These are phyloP conservation scores for Malus sieversii DNA, from an alignment of 306 rosid genomes.

Conservation along the genomic window DNA sequence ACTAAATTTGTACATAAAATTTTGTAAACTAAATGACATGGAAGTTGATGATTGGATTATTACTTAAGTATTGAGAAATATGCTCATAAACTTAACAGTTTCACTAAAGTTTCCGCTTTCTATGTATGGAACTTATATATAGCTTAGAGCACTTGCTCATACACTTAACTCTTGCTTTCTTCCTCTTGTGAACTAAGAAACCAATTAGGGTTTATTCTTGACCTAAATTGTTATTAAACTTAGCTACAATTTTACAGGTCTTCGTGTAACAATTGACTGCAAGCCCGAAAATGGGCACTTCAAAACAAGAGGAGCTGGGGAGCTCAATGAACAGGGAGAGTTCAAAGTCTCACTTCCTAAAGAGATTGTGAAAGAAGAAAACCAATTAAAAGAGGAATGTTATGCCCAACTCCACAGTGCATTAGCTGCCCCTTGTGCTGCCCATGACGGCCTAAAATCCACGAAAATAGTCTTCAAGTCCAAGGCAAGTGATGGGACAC, in stretches of 20 bases:
- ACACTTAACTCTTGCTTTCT: background rate
- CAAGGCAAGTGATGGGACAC: constrained; percentile 36
- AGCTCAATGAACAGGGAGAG: constrained; percentile 55
- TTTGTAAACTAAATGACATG: no score
- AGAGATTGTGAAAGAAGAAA: constrained; percentile 44
- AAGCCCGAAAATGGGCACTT: constrained; percentile 49
- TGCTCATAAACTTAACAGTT: background rate
- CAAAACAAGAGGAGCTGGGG: constrained; percentile 51
- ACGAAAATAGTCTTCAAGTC: constrained; percentile 46
- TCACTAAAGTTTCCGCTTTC: background rate
- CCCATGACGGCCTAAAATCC: constrained; percentile 40
- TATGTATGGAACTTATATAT: background rate
- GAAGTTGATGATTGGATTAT: no score
- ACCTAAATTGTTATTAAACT: background rate
- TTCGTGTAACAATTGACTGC: constrained; percentile 67
- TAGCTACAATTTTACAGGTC: constrained; percentile 31
- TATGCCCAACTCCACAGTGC: constrained; percentile 80
- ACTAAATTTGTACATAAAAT: background rate
- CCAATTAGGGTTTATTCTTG: no score
- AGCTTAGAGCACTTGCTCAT: background rate
- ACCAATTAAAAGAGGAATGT: constrained; percentile 57
- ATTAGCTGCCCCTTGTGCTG: constrained; percentile 53
- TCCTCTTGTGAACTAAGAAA: background rate
- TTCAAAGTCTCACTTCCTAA: constrained; percentile 59
- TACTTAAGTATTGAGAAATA: no score